Evolutionary conservation across 1,139 yeast species (phyloP), one percentile per base, ranked within the genome.

Genomic region (Zygosaccharomyces sapae): DNA sequence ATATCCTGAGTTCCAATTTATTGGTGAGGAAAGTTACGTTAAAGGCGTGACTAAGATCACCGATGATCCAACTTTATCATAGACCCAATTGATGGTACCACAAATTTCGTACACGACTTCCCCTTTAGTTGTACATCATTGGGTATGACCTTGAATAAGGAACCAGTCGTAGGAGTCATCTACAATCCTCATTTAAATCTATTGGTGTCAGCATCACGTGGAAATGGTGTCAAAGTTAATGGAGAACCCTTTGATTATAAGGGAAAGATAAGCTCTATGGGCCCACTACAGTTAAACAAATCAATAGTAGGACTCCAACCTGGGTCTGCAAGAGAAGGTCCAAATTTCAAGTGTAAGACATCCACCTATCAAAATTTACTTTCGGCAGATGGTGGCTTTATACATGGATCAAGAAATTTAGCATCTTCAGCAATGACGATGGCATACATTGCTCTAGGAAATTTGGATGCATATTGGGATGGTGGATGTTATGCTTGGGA

Each of bases 401-500:
- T 76, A 29, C 84, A 80, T 55, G 84, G 83, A 0, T 75, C 76
- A 59, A 70, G 84, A 54, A 71, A 77, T 16, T 59, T 77, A 47
- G 83, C 83, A 1, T 77, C 83, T 1, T 81, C 83, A 2, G 84
- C 84, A 1, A 72, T 79, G 72, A 77, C 79, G 48, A 59, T 79
- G 39, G 74, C 79, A 12, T 72, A 73, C 35, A 78, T 76, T 8
- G 82, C 83, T 1, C 69, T 80, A 5, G 84, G 84, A 3, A 69
- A 70, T 46, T 51, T 78, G 33, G 84, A 79, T 56, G 68, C 77
- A 29, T 79, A 79, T 64, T 80, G 83, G 81, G 83, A 79, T 62
- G 83, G 83, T 44, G 82, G 83, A 18, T 77, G 81, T 61, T 78
- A 74, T 54, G 73, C 79, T 5, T 79, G 84, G 84, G 84, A 79